Conservation (phyloP, 116 monocot genomes). For the Dioscorea cayenensis region DNA sequence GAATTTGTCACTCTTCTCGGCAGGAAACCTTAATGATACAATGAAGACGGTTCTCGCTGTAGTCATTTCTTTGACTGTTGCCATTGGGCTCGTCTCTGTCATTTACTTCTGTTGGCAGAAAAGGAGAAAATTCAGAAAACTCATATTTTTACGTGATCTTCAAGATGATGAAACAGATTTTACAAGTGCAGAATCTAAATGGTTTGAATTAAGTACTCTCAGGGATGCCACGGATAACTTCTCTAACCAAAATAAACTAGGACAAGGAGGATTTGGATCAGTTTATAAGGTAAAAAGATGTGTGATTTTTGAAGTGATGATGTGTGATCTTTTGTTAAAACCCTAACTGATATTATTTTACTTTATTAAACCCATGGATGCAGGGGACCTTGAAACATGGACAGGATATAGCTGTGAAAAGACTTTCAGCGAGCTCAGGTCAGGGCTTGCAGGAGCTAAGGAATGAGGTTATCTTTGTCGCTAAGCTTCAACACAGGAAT, state of each 20-base stretch:
- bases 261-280: slow-evolving; percentile 36
- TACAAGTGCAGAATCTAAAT: background rate
- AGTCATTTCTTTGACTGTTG: too few species aligned
- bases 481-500: slow-evolving; percentile 44
- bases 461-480: slow-evolving; percentile 34
- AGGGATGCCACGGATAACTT: slow-evolving; percentile 27
- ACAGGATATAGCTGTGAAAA: slow-evolving; percentile 36
- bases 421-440: slow-evolving; percentile 26
- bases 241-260: slow-evolving; percentile 20
- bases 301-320: too few species aligned
- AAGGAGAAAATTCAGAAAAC: background rate
- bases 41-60: too few species aligned
- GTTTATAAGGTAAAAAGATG: slow-evolving; percentile 34
- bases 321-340: background rate
- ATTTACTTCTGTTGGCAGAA: background rate
- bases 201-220: slow-evolving; percentile 8
- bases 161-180: background rate
- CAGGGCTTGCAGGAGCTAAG: slow-evolving; percentile 31
- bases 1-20: background rate
- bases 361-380: background rate
- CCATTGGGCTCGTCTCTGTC: too few species aligned
- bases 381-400: slow-evolving; percentile 23
- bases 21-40: too few species aligned
- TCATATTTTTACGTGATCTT: background rate
- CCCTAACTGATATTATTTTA: background rate